Base-by-base conservation (phyloP, 495 filamentous ascomycete genomes). In the Arthonia radiata region DNA sequence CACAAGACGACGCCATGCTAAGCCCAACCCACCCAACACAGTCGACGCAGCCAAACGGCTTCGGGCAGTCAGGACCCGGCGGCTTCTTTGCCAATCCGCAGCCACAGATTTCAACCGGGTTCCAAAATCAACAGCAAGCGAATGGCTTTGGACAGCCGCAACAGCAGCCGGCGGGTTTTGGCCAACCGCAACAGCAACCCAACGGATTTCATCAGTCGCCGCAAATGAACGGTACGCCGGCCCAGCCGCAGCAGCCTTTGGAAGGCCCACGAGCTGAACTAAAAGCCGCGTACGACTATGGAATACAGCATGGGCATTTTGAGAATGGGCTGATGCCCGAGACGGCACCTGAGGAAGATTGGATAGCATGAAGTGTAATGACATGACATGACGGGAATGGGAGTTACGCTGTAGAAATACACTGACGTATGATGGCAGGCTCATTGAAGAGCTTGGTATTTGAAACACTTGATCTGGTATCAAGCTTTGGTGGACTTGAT, bases 341-440 rank as follows among this genome's bases (percentile, higher is more conserved):
- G 29, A 53, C 75, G 12, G 67, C 78, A 17, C 78, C 78, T 2
- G 67, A 63, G 56, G 56, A 57, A 27, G 77, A 77, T 45, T 75
- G 61, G 54, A 63, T n/a, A n/a, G n/a, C n/a, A n/a, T n/a, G n/a
- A n/a, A n/a, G n/a, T n/a, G n/a, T n/a, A n/a, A n/a, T n/a, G n/a
- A n/a, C n/a, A n/a, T n/a, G n/a, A n/a, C n/a, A n/a, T n/a, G n/a
- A n/a, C n/a, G n/a, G n/a, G n/a, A n/a, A n/a, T n/a, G n/a, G n/a
- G n/a, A n/a, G n/a, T n/a, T n/a, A n/a, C n/a, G n/a, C n/a, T n/a
- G n/a, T n/a, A n/a, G n/a, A n/a, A n/a, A n/a, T n/a, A n/a, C n/a
- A n/a, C n/a, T n/a, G n/a, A n/a, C n/a, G n/a, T n/a, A n/a, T n/a
- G n/a, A n/a, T n/a, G n/a, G n/a, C n/a, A n/a, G n/a, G n/a, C n/a